Evolutionary conservation across 2,329 filamentous ascomycete species (phyloP).

Genomic region (Pseudogymnoascus sp.): DNA sequence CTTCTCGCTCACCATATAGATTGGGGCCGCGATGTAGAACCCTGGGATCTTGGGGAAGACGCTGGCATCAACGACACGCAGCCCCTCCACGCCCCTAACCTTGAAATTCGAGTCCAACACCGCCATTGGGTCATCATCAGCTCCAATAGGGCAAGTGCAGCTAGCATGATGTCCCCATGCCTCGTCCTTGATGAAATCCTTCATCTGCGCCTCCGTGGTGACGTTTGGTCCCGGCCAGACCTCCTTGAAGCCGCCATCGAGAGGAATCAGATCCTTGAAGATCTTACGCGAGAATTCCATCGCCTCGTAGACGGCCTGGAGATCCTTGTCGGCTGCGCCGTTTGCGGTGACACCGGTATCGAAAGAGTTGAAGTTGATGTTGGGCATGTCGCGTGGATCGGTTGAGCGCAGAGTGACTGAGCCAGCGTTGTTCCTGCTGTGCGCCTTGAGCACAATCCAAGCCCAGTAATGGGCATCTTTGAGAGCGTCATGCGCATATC

Average conservation of each 20-base stretch:
- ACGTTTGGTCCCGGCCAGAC: slow-evolving; percentile 36
- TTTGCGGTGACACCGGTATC: slow-evolving; percentile 31
- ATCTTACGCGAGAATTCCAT: slow-evolving; percentile 20
- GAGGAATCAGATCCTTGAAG: slow-evolving; percentile 35
- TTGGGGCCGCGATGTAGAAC: slow-evolving; percentile 43
- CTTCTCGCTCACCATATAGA: slow-evolving; percentile 54
- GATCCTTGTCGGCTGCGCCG: slow-evolving; percentile 12
- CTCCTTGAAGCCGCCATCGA: slow-evolving; percentile 37
- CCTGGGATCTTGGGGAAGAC: slow-evolving; percentile 48
- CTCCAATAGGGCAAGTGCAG: slow-evolving; percentile 49
- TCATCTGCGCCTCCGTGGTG: slow-evolving; percentile 36
- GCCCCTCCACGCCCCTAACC: slow-evolving; percentile 46
- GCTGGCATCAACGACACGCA: slow-evolving; percentile 57
- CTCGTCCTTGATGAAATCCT: slow-evolving; percentile 41
- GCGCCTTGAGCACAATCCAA: slow-evolving; percentile 47
- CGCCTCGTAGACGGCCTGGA: slow-evolving; percentile 14
- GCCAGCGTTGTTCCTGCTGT: slow-evolving; percentile 54
- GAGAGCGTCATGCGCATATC: slow-evolving; percentile 31
- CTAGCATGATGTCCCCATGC: slow-evolving; percentile 53
- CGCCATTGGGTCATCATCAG: slow-evolving; percentile 44
- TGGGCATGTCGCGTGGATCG: slow-evolving; percentile 56
- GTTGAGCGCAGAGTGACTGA: slow-evolving; percentile 52
- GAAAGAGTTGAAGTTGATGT: slow-evolving; percentile 57
- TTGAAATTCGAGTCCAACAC: slow-evolving; percentile 51
- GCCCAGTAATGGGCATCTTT: slow-evolving; percentile 34